These are phyloP conservation scores for Durio zibethinus DNA, from an alignment of 345 rosid genomes.

Conservation along the genomic window DNA sequence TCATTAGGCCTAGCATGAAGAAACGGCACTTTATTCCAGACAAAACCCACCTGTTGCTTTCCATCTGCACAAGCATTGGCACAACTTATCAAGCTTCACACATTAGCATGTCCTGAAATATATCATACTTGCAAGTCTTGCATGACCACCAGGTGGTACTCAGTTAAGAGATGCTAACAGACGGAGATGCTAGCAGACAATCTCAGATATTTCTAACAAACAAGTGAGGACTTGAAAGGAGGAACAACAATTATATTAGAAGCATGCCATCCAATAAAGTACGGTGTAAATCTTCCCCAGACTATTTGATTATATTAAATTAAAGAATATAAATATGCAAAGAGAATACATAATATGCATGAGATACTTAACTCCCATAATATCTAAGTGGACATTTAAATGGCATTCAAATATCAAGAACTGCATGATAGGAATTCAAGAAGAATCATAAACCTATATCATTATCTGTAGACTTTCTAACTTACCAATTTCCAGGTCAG, in stretches of 20 bases:
- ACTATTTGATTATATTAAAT: background rate
- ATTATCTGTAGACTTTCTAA: background rate
- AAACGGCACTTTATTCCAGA: constrained; percentile 47
- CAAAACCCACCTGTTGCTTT: constrained; percentile 54
- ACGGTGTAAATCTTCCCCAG: background rate
- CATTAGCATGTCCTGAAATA: background rate
- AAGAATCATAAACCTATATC: background rate
- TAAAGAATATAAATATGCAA: background rate
- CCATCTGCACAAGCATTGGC: constrained; percentile 51
- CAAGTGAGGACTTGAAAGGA: background rate
- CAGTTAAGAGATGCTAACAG: background rate
- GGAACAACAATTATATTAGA: background rate
- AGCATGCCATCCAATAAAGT: background rate
- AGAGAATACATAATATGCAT: background rate
- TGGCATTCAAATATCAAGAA: background rate
- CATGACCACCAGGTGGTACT: background rate
- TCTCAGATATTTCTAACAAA: background rate
- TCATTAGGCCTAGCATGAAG: constrained; percentile 38
- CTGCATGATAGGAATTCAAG: background rate
- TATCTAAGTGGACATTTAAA: background rate
- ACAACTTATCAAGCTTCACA: constrained; percentile 16
- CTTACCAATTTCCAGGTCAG: background rate
- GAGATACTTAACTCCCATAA: background rate
- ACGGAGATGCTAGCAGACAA: background rate
- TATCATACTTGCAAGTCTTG: background rate